These are phyloP conservation scores for Alternaria burnsii DNA, from an alignment of 2,329 filamentous ascomycete genomes.

Conservation along the genomic window DNA sequence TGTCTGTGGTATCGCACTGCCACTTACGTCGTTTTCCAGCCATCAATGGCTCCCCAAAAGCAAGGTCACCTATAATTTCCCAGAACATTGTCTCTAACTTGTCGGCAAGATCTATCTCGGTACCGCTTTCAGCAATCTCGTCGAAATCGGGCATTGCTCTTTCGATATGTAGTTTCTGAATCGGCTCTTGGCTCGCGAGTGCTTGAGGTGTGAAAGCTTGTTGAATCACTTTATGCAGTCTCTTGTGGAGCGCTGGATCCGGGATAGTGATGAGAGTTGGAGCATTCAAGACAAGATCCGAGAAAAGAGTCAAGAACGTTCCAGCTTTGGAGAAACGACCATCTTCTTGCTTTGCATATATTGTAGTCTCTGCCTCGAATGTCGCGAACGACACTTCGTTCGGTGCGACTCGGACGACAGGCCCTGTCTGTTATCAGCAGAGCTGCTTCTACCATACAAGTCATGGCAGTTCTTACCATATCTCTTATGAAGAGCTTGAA, in stretches of 20 bases:
- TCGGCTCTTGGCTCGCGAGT: conserved; percentile 6
- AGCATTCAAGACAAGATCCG: conserved; percentile 3
- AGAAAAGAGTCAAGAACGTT: conserved; percentile 8
- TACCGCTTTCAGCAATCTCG: neutral
- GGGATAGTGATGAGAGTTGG: conserved; percentile 5
- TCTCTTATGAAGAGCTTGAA: conserved; percentile 1
- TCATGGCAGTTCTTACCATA: neutral
- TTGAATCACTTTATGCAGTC: conserved; percentile 6
- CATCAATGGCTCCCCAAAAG: conserved; percentile 7
- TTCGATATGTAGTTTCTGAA: conserved; percentile 4
- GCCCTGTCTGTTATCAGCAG: neutral
- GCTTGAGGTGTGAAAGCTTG: conserved; percentile 7
- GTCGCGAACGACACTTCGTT: conserved; percentile 6
- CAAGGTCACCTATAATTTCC: conserved; percentile 4
- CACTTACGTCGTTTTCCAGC: conserved; percentile 5
- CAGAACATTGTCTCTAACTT: conserved; percentile 7
- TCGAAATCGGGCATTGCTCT: neutral
- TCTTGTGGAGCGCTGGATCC: conserved; percentile 1
- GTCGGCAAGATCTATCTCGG: conserved; percentile 1
- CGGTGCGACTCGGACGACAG: conserved; percentile 1
- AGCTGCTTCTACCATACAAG: neutral
- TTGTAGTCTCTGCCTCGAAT: neutral
- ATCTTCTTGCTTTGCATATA: conserved; percentile 6
- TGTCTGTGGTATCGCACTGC: neutral
- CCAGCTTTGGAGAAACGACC: conserved; percentile 2